Base-by-base conservation (phyloP, 2,329 filamentous ascomycete species). In the Aureobasidium melanogenum region DNA sequence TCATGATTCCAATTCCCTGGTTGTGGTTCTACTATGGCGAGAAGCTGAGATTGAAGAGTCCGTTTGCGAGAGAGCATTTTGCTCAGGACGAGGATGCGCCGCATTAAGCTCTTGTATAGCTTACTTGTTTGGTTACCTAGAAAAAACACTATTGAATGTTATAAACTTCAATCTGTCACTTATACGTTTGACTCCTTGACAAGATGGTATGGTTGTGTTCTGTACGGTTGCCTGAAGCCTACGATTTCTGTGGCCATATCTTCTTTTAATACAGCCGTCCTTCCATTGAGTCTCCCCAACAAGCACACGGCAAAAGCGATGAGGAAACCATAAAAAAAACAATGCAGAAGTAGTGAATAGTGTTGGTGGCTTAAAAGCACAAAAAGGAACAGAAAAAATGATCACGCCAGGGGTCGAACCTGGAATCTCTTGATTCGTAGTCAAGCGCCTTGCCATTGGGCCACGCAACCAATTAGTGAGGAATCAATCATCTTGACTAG, bases 401-500 rank as follows among this genome's bases (percentile, higher is more conserved):
- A 63, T 26, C 62, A 51, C 52, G 59, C 52, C 62, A 63, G 62
- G 62, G 62, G 46, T 63, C 62, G 62, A 63, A 63, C 62, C 62
- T 63, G 58, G 44, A 63, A 63, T 63, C 62, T 63, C 62, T 63
- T 63, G 62, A 63, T 63, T 79, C 78, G 78, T 80, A 81, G 79
- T 80, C 79, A 81, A 79, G 76, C 78, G 77, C 79, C 79, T 80
- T 81, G 78, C 78, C 79, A 81, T 81, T 81, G 78, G 78, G 78
- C 78, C 78, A 80, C 69, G 64, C 65, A 58, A 44, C 62, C 62
- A 22, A 36, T 36, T 36, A 5, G 3, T 36, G 12, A 15, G 15
- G 14, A 15, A 32, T 30, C 1, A 1, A 5, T 8, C 8, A 8
- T 1, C 28, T 2, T 8, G 8, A 30, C 1, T 1, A 30, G 5